Evolutionary conservation across 2,329 filamentous ascomycete species (phyloP), one percentile per base, ranked within the genome.

Genomic region (Ophiostoma perfectum): DNA sequence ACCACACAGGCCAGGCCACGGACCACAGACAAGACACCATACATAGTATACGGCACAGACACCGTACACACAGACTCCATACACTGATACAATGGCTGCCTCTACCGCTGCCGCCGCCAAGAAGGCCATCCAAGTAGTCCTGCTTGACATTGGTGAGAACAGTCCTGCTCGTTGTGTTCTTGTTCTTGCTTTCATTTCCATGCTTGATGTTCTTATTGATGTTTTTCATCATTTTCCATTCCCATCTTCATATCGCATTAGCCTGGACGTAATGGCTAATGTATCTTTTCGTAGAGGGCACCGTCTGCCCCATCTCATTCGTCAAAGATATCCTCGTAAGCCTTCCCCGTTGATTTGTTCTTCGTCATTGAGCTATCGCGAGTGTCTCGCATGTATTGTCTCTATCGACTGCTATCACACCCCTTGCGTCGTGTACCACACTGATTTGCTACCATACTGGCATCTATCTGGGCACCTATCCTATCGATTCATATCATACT

Each of bases 301-400:
- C 91, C 65, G 88, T 93, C 72, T 93, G 90, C 78, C 89, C 90
- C 73, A 92, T 93, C 77, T 91, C 89, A 73, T 93, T 93, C 78
- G 91, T 93, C 78, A 91, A 91, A 80, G 89, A 93, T 77, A 86
- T 91, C 72, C 81, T 93, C 80, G 91, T 93, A 86, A 85, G 90
- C 49, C 80, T 27, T 27, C 27, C 70, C 71, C 70, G 39, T 38
- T 44, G 42, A 70, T 72, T 36, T 47, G 18, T 52, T 41, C 11
- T 68, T 14, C 36, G 14, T 60, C 16, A 14, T 42, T 42, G 47
- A 42, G 60, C 55, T 42, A 12, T 39, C 27, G 27, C 27, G 27
- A 27, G 2, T 14, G 16, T 41, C 18, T 58, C 18, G 27, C 27
- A 11, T 58, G 9, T 39, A 60, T 60, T 12, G 52, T 11, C 52